Evolutionary conservation across 768 basidiomycete genomes (phyloP), one percentile per base, ranked within the genome.

Genomic region (Leccinum variicolor): DNA sequence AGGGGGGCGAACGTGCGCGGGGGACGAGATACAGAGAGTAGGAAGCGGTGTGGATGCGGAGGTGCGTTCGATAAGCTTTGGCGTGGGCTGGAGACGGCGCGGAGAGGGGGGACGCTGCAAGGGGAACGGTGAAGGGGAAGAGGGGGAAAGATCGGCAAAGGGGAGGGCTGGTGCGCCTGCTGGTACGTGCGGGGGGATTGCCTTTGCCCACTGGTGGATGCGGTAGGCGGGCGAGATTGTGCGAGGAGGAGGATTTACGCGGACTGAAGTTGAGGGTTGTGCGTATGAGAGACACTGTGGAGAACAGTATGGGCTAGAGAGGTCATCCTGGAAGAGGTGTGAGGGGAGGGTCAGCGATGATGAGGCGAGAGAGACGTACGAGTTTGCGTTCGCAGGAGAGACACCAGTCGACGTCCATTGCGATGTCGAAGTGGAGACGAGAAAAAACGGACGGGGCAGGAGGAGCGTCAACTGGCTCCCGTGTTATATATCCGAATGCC

Each of bases 361-460:
- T 2, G 46, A 6, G 59, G n/a, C 39, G 31, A 33, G 54, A 13
- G 25, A 23, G 0, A 81, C 83, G 36, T 69, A 83, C 87, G 61
- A 85, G 71, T 62, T 78, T 81, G 61, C 79, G 77, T 62, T 79
- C 77, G 76, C 88, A 90, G 55, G 77, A 76, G 62, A 89, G 76
- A 69, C 88, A 90, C 84, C 85, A 87, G 75, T 87, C 82, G 62
- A 81, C 79, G 72, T 87, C 86, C 80, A 86, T 83, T 64, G 73
- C 70, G 47, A 3, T 11, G 45, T 15, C 29, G 50, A 41, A 19
- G 21, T 23, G 41, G 6, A 43, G n/a, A 55, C 34, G 25, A 57
- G 49, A 55, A 60, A 69, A 69, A 61, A 23, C 48, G 54, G 56
- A 56, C 54, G 57, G 68, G 61, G 60, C 54, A 65, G 54, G 48